These are phyloP conservation scores for Epichloe hybrida DNA, from an alignment of 2,329 filamentous ascomycete species.

Conservation along the genomic window DNA sequence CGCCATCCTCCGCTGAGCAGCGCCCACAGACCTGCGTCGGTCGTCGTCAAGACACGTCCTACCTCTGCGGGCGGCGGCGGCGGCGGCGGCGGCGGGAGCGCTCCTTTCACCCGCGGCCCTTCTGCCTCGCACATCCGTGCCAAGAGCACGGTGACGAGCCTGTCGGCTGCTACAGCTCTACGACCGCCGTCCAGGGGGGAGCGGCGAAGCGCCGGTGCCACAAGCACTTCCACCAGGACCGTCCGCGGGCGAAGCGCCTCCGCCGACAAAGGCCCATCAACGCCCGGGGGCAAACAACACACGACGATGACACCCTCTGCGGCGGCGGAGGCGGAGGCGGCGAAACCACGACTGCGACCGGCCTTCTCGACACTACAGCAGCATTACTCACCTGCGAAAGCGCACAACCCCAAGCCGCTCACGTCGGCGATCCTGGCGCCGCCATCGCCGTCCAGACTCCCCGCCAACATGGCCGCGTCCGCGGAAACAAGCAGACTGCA, in stretches of 20 bases:
- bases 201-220: background rate
- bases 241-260: slow-evolving; percentile 6
- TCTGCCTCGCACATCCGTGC: slow-evolving; percentile 16
- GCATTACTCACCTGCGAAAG: slow-evolving; percentile 53
- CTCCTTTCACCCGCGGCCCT: slow-evolving; percentile 9
- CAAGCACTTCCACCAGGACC: background rate
- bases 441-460: slow-evolving; percentile 47
- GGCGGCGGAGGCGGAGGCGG: slow-evolving; percentile 7
- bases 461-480: slow-evolving; percentile 44
- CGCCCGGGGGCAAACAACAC: slow-evolving; percentile 3
- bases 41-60: slow-evolving; percentile 14
- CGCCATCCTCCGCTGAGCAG: slow-evolving; percentile 23
- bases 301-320: background rate
- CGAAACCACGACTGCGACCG: slow-evolving; percentile 28
- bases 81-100: slow-evolving; percentile 11
- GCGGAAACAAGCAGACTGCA: slow-evolving; percentile 47
- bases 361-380: slow-evolving; percentile 51
- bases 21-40: slow-evolving; percentile 14
- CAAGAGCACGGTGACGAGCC: slow-evolving; percentile 19
- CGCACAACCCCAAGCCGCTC: slow-evolving; percentile 46
- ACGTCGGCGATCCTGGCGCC: slow-evolving; percentile 43
- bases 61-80: slow-evolving; percentile 16
- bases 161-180: slow-evolving; percentile 14
- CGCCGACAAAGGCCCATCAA: slow-evolving; percentile 9
- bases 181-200: slow-evolving; percentile 16